These are phyloP conservation scores for Neurospora intermedia DNA, from an alignment of 495 filamentous ascomycete species.

Conservation along the genomic window DNA sequence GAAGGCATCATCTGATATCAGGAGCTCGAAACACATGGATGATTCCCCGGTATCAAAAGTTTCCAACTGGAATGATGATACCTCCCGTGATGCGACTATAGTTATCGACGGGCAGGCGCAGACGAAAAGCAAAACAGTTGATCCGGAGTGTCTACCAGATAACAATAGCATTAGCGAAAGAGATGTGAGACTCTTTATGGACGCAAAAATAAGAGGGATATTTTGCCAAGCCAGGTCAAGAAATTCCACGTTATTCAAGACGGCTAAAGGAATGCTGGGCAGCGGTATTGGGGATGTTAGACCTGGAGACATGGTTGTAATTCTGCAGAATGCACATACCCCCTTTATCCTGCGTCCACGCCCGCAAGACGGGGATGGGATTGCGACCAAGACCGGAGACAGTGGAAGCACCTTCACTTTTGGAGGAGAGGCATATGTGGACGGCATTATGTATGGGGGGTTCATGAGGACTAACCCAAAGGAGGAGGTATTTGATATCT, in stretches of 20 bases:
- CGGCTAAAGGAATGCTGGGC: not conserved
- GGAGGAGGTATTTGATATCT: not conserved
- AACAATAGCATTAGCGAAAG: not conserved
- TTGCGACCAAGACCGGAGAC: not conserved
- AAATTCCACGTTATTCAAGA: not conserved
- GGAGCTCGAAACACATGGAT: not conserved
- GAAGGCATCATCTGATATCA: not conserved
- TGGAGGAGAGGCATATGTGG: not conserved
- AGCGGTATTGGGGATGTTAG: not conserved
- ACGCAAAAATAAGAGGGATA: not conserved
- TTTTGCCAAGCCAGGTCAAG: not conserved
- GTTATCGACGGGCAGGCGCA: not conserved
- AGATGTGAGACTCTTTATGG: not conserved
- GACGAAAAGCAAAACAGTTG: not conserved
- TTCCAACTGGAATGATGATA: not conserved
- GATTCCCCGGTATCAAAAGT: not conserved
- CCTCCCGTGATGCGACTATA: not conserved
- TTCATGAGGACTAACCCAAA: not conserved
- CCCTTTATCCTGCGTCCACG: not conserved
- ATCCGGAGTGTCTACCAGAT: not conserved
- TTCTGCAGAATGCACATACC: not conserved
- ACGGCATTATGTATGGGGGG: not conserved
- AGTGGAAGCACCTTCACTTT: not conserved
- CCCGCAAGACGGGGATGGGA: not conserved
- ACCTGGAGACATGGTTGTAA: not conserved